Base-by-base conservation (phyloP, 2,329 filamentous ascomycete genomes). In the Fusarium mangiferae region DNA sequence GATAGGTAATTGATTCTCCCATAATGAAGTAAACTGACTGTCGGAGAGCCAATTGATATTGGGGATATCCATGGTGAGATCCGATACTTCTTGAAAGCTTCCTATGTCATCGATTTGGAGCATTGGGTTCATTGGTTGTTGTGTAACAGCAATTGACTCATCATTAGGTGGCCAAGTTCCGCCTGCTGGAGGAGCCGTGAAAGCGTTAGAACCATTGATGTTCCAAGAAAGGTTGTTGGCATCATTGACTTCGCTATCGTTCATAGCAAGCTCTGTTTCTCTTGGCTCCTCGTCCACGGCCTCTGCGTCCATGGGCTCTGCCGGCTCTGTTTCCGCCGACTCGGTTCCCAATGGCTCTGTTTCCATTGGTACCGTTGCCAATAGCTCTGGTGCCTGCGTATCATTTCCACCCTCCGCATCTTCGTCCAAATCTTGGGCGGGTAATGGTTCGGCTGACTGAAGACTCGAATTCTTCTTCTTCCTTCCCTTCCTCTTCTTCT, bases 1-100 rank as follows among this genome's bases (percentile, higher is more conserved):
- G 14, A 26, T 33, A 10, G 41, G 17, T 41, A 68, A 28, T 26
- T 68, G 65, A 14, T 30, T 48, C 28, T 68, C 65, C 65, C 63
- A 68, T 15, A 68, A 28, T 14, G 63, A 36, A n/a, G 38, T 39
- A 36, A 52, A 68, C 7, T 68, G 63, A n/a, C 28, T 68, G 30
- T 68, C 55, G 10, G 45, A 62, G 17, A 71, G 28, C 68, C 67
- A 70, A 39, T 60, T 68, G 15, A 68, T 46, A 26, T 39, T 61
- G 17, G 30, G 15, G 38, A 41, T 22, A 12, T 17, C 61, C 20
- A 35, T 41, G 20, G 35, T 56, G 28, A 56, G 28, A 35, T 67
- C 62, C 11, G 35, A 6, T 22, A 48, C 22, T 24, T 48, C 56
- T 12, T 64, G 18, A 12, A 67, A 51, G 52, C 42, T 42, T 22